These are phyloP conservation scores for Aspergillus proliferans DNA, from an alignment of 2,329 filamentous ascomycete genomes.

Conservation along the genomic window DNA sequence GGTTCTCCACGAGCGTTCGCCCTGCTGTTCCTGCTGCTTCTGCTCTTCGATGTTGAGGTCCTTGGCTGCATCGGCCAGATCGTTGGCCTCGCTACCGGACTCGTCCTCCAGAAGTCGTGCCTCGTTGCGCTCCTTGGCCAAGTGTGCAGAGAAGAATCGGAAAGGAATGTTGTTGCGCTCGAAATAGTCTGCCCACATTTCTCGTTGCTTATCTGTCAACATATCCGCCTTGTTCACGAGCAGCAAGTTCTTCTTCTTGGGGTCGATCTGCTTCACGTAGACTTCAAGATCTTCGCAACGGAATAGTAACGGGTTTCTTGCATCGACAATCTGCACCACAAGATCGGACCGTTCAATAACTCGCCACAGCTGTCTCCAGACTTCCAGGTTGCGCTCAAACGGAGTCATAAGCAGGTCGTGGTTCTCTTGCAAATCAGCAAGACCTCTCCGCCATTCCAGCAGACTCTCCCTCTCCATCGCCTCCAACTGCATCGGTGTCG, in stretches of 20 bases:
- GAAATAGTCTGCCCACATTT: constrained; percentile 81
- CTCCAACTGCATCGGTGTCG: constrained; percentile 78
- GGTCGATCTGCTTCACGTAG: constrained; percentile 89
- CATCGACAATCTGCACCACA: constrained; percentile 96
- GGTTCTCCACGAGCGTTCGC: constrained; percentile 46
- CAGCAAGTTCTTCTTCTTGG: constrained; percentile 81
- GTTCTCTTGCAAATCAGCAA: constrained; percentile 89
- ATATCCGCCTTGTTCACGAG: constrained; percentile 99
- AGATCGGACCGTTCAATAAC: constrained; percentile 95
- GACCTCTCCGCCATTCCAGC: constrained; percentile 77
- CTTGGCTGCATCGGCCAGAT: constrained; percentile 18
- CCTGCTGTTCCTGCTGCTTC: constrained; percentile 16
- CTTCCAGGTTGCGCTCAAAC: constrained; percentile 93
- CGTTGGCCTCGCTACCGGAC: constrained; percentile 31
- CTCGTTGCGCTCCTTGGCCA: constrained; percentile 87
- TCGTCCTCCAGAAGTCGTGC: constrained; percentile 51
- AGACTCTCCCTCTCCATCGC: constrained; percentile 71
- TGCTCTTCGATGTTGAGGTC: constrained; percentile 40
- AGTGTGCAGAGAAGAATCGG: constrained; percentile 89
- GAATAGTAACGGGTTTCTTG: constrained; percentile 88
- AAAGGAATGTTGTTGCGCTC: constrained; percentile 75
- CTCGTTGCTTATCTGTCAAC: constrained; percentile 83
- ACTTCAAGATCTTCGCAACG: constrained; percentile 85
- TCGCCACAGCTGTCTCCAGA: constrained; percentile 96
- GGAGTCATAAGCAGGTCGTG: constrained; percentile 95